Base-by-base conservation (phyloP, 2,329 filamentous ascomycete species). In the Xylaria multiplex region DNA sequence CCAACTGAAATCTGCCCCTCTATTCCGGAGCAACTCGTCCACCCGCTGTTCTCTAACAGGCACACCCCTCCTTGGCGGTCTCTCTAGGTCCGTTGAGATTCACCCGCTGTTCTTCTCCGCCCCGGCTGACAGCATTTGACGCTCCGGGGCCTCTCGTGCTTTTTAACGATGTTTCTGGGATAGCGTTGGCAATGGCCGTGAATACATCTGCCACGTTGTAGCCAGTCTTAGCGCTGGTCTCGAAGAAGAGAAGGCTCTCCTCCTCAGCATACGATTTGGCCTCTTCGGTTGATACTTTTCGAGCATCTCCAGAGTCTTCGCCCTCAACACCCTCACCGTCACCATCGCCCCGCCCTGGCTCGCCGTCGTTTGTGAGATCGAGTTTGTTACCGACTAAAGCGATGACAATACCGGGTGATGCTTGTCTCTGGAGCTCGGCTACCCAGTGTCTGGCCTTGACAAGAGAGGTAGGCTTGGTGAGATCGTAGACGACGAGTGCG, bases 381-480 rank as follows among this genome's bases (percentile, higher is more conserved):
- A 96, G 86, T 85, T 97, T 97, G 87, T 99, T 99, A 76, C 95
- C 95, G 43, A 98, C 96, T 50, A 99, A 88, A 61, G 95, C 93
- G 76, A 99, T 98, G 65, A 98, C 95, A 74, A 99, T 98, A 30
- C 95, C 95, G 2, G 95, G 95, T 11, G 92, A 96, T 1, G 96
- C 96, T 82, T 99, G 96, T 76, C 95, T 90, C 83, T 98, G 95
- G 64, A 99, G 87, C 82, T 99, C 95, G 63, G 95, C 95, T 62
- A 99, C 94, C 95, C 95, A 99, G 85, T 98, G 95, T 83, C 97
- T 97, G 59, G 96, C 96, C 84, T 99, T 98, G 81, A 93, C 89
- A 73, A 99, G 90, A 54, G 93, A 97, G 56, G 93, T 96, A 49
- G 94, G 92, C 81, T 98, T 98, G 69, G 96, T 99, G 75, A 99